phyloP scores from a whole-genome alignment of 345 rosid species.

The Murraya koenigii region DNA sequence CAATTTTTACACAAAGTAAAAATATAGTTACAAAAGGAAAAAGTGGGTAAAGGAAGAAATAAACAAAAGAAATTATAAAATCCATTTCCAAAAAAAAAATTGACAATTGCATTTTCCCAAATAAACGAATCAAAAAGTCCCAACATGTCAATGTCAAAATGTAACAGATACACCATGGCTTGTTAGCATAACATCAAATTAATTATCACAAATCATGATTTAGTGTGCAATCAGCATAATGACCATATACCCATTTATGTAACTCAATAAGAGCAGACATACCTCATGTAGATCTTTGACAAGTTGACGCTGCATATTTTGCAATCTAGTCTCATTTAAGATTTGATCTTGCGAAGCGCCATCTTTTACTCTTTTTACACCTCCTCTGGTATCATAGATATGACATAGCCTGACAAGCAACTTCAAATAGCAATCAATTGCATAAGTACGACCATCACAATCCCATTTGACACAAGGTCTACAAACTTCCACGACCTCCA shows the following conservation, averaged over 20 bases:
- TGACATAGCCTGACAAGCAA: slow-evolving; percentile 93
- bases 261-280: slow-evolving; percentile 18
- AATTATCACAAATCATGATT: background rate
- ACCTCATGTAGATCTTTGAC: slow-evolving; percentile 92
- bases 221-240: background rate
- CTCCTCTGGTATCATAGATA: slow-evolving; percentile 94
- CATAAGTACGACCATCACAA: slow-evolving; percentile 96
- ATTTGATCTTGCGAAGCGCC: slow-evolving; percentile 99
- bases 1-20: background rate
- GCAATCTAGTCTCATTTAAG: slow-evolving; percentile 89
- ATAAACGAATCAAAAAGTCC: background rate
- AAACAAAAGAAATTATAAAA: background rate
- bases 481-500: slow-evolving; percentile 98
- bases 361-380: slow-evolving; percentile 93
- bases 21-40: background rate
- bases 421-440: slow-evolving; percentile 93
- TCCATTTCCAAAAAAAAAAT: background rate
- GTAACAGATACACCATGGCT: background rate
- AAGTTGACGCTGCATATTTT: slow-evolving; percentile 84
- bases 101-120: background rate
- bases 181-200: background rate
- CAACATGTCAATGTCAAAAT: background rate
- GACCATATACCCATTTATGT: background rate
- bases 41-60: background rate
- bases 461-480: slow-evolving; percentile 98